phyloP scores from a whole-genome alignment of 2,329 filamentous ascomycete genomes.

The Aureobasidium leucospermi region DNA sequence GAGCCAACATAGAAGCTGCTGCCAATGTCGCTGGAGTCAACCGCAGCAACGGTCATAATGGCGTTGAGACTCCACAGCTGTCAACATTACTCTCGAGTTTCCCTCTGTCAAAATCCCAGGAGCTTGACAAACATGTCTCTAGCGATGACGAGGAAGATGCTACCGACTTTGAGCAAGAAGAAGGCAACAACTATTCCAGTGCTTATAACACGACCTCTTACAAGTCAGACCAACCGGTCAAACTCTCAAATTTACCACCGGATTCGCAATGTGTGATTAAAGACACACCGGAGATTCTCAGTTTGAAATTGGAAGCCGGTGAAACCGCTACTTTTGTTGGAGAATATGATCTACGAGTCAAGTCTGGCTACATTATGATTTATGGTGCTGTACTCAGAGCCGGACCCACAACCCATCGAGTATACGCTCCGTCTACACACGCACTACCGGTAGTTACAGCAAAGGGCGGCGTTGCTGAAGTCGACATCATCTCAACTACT shows the following conservation, averaged over 20 bases:
- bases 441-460: constrained; percentile 60
- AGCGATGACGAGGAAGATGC: constrained; percentile 5
- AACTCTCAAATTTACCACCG: constrained; percentile 16
- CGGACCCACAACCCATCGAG: constrained; percentile 43
- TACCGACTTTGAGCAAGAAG: background rate
- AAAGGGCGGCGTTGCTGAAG: constrained; percentile 39
- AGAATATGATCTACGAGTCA: constrained; percentile 58
- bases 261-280: constrained; percentile 14
- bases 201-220: background rate
- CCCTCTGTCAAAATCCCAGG: constrained; percentile 16
- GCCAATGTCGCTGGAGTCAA: background rate
- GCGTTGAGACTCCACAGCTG: background rate
- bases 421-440: constrained; percentile 62
- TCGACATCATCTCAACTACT: constrained; percentile 48
- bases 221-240: constrained; percentile 4
- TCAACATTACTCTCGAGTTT: constrained; percentile 8
- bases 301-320: constrained; percentile 18
- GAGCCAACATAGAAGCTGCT: background rate
- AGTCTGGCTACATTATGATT: constrained; percentile 56
- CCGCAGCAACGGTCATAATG: background rate
- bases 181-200: background rate
- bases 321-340: constrained; percentile 46
- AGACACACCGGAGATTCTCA: constrained; percentile 16
- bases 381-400: constrained; percentile 56
- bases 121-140: constrained; percentile 15